Conservation (phyloP, 2,329 filamentous ascomycete species). For the Coleophoma eucalyptorum region DNA sequence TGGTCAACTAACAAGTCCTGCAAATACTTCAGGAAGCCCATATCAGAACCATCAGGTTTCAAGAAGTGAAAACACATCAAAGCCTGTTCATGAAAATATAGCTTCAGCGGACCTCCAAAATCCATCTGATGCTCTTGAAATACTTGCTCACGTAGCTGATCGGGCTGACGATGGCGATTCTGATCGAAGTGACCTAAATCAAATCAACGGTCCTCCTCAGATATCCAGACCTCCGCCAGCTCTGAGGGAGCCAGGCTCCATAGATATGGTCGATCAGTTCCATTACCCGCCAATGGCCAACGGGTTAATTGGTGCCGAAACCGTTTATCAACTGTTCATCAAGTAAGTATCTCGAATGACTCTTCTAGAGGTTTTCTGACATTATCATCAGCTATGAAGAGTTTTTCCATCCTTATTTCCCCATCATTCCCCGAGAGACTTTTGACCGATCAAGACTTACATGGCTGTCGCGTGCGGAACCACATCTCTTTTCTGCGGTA, state of each 20-base stretch:
- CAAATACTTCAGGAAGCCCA: constrained; percentile 5
- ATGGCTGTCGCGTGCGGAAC: constrained; percentile 52
- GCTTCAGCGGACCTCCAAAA: constrained; percentile 26
- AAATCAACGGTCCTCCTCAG: constrained; percentile 7
- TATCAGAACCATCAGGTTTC: constrained; percentile 12
- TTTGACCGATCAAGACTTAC: constrained; percentile 48
- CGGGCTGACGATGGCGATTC: constrained; percentile 24
- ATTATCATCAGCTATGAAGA: constrained; percentile 18
- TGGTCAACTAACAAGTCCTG: constrained; percentile 4
- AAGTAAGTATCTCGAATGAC: constrained; percentile 10
- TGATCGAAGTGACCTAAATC: constrained; percentile 15
- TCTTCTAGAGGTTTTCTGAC: background rate
- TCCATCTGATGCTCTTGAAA: constrained; percentile 27
- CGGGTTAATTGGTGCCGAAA: constrained; percentile 19
- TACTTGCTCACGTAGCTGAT: constrained; percentile 26
- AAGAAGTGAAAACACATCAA: constrained; percentile 6
- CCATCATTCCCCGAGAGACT: constrained; percentile 53
- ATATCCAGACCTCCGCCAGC: constrained; percentile 3
- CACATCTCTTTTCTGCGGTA: constrained; percentile 65
- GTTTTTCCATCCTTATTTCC: constrained; percentile 65
- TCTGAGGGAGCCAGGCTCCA: constrained; percentile 6
- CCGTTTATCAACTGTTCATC: constrained; percentile 21
- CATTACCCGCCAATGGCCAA: constrained; percentile 23
- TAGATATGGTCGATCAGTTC: constrained; percentile 17
- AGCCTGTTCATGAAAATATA: constrained; percentile 20